Evolutionary conservation across 202 grass and related monocot species (phyloP), one percentile per base, ranked within the genome.

Genomic region (Brachypodium distachyon): DNA sequence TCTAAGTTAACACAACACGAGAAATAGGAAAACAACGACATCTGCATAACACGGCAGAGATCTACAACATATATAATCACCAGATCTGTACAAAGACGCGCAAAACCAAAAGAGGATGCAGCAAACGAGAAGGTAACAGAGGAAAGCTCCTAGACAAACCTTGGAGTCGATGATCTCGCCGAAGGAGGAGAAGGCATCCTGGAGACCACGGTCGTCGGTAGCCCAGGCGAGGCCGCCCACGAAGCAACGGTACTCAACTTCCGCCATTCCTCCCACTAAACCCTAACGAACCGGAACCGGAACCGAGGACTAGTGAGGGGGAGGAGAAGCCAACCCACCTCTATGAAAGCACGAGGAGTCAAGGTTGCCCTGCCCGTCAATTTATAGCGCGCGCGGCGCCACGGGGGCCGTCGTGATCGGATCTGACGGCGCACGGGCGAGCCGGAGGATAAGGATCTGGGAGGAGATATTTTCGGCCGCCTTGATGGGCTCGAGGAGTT

Each of bases 151-250:
- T n/a, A n/a, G n/a, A n/a, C n/a, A n/a, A n/a, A 98, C 96, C 96
- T 98, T 98, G 57, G 91, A 89, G 39, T 98, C 96, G 27, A 90
- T 2, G 66, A 98, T 61, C 47, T 98, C 81, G 82, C 96, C 96
- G 64, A 43, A 98, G n/a, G 31, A 0, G 44, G 84, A 70, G 87
- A 98, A 98, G 80, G 96, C 96, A 0, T 70, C 16, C 89, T 95
- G 65, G 17, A 98, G 89, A 61, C 89, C 67, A 25, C 55, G 46
- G 83, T 92, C 92, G 17, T 92, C 62, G 31, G 96, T 98, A 73
- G 91, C 85, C 96, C 96, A 98, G 61, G 96, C 91, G 2, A 98
- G 91, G 51, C 96, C 96, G 12, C 96, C 91, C 9, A 98, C 96
- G 65, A 98, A 98, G 84, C 91, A 95, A 9, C 96, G 91, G 87